Conservation (phyloP, 805 yeast genomes). For the Tetrapisispora iriomotensis region DNA sequence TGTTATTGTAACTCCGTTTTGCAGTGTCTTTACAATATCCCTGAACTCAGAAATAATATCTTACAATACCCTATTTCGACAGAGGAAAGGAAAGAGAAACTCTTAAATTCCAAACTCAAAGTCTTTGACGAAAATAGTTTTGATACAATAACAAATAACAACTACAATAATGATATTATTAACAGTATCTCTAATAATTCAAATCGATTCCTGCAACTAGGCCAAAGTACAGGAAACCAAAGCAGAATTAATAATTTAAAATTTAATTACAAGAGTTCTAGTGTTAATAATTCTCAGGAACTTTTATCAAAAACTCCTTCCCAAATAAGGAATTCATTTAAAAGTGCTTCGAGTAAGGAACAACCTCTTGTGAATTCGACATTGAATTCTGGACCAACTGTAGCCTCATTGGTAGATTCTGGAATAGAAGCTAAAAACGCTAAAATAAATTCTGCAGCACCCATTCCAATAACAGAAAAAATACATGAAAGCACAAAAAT, state of each 20-base stretch:
- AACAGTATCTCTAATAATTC: constrained; percentile 1
- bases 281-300: not conserved
- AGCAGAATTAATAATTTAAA: not conserved
- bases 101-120: constrained; percentile 29
- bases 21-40: constrained; percentile 75
- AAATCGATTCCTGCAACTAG: too few relatives aligned
- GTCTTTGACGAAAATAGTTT: constrained; percentile 16
- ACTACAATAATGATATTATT: constrained; percentile 1
- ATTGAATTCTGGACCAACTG: not conserved
- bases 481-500: constrained; percentile 21
- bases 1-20: constrained; percentile 91
- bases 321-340: not conserved
- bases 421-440: not conserved
- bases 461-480: constrained; percentile 21
- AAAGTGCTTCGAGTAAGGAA: not conserved
- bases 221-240: too few relatives aligned
- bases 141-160: not conserved
- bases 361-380: not conserved
- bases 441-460: constrained; percentile 6
- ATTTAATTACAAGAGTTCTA: not conserved
- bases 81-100: constrained; percentile 31
- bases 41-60: constrained; percentile 52
- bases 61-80: constrained; percentile 38
- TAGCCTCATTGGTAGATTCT: not conserved
- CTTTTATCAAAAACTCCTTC: not conserved